Evolutionary conservation across 148 eudicot genomes (phyloP).

Genomic region (Vaccinium corymbosum): DNA sequence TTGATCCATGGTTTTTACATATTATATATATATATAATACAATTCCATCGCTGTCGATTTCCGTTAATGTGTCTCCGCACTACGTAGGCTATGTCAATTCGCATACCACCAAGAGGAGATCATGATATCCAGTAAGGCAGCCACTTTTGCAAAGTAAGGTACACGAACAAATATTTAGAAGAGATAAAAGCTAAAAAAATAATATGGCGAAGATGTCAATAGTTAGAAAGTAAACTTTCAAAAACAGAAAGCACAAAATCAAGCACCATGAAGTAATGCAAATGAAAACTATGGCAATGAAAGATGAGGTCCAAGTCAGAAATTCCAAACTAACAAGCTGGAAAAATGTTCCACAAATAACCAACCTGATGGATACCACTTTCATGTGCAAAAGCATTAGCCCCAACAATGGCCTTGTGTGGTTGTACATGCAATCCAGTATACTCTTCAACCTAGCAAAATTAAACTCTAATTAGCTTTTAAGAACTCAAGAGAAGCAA

Average conservation of each 20-base stretch:
- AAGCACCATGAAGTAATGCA: slow-evolving; percentile 4
- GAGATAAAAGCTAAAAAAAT: not conserved
- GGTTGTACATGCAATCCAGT: slow-evolving; percentile 52
- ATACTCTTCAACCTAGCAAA: slow-evolving; percentile 50
- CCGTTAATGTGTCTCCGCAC: too few species aligned
- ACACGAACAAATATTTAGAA: not conserved
- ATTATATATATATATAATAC: too few species aligned
- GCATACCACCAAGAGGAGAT: not conserved
- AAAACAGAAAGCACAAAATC: not conserved
- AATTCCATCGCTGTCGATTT: too few species aligned
- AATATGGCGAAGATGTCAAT: not conserved
- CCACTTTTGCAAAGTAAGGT: not conserved
- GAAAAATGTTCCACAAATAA: not conserved
- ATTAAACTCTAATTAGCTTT: not conserved
- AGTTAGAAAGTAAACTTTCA: not conserved
- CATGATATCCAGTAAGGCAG: not conserved
- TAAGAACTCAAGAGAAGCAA: slow-evolving; percentile 2
- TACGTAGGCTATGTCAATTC: not conserved
- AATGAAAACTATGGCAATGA: not conserved
- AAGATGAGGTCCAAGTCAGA: not conserved
- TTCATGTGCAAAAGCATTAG: slow-evolving; percentile 65
- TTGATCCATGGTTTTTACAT: too few species aligned
- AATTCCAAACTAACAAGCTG: not conserved
- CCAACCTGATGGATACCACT: slow-evolving; percentile 63
- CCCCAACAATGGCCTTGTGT: slow-evolving; percentile 64